Conservation (phyloP, 441 rosid species). For the Populus hybrid region DNA sequence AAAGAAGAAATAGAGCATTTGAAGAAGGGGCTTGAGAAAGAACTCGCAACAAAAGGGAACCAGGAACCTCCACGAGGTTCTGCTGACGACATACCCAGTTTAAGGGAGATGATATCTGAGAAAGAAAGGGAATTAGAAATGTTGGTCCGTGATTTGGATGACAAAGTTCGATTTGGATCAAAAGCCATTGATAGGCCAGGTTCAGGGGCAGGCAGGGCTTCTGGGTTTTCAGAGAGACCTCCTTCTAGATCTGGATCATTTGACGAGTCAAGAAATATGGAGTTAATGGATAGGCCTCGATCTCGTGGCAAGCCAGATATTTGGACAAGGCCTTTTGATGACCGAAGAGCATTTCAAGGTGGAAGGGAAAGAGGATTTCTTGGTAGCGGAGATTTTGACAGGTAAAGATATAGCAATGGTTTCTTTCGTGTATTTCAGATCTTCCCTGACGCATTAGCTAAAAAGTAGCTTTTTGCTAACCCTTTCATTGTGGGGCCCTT, state of each 20-base stretch:
- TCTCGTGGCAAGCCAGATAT: conserved; percentile 73
- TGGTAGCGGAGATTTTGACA: conserved; percentile 64
- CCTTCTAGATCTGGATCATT: conserved; percentile 74
- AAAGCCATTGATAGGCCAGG: conserved; percentile 70
- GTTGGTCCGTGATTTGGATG: conserved; percentile 65
- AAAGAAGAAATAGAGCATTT: conserved; percentile 66
- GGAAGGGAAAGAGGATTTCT: conserved; percentile 79
- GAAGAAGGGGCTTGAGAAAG: conserved; percentile 49
- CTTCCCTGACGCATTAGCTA: background rate
- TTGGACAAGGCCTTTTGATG: conserved; percentile 68
- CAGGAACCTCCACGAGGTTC: conserved; percentile 37
- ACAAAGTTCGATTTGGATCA: conserved; percentile 74
- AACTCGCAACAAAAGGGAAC: conserved; percentile 27
- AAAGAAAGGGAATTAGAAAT: conserved; percentile 68
- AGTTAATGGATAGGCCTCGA: conserved; percentile 68
- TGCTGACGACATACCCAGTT: conserved; percentile 29
- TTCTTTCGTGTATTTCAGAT: background rate
- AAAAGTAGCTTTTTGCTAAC: background rate
- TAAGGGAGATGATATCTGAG: conserved; percentile 38
- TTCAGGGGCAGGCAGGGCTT: conserved; percentile 71
- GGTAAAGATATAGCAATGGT: conserved; percentile 40
- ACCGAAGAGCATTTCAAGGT: conserved; percentile 77
- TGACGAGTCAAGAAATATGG: conserved; percentile 65
- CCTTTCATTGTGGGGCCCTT: background rate
- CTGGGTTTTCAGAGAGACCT: conserved; percentile 62